phyloP scores from a whole-genome alignment of 78 protist genomes.

The Pelomyxa schiedti region DNA sequence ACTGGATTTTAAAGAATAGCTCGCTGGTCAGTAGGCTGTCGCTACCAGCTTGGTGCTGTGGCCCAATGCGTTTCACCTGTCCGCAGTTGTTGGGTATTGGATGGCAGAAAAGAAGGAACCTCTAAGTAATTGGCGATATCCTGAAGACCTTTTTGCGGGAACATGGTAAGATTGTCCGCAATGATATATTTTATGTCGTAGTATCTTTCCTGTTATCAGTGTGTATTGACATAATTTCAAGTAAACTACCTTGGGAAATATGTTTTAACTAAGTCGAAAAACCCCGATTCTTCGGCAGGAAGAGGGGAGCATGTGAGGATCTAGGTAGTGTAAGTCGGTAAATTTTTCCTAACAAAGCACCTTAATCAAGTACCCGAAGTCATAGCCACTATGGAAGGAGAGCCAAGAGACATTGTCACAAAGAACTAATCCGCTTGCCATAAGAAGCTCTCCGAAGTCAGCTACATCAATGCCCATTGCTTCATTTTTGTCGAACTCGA shows the following conservation, averaged over 20 bases:
- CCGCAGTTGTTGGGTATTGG: background rate
- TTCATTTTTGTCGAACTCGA: constrained; percentile 72
- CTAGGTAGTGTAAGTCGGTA: constrained; percentile 75
- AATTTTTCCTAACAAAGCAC: background rate
- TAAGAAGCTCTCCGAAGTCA: constrained; percentile 78
- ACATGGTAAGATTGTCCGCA: constrained; percentile 49
- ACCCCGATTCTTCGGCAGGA: constrained; percentile 79
- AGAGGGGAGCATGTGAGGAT: constrained; percentile 71
- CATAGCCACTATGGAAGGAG: constrained; percentile 78
- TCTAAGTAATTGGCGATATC: constrained; percentile 84
- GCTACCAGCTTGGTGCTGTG: constrained; percentile 96
- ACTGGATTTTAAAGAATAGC: constrained; percentile 82
- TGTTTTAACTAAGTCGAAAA: constrained; percentile 48
- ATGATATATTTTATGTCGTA: constrained; percentile 91
- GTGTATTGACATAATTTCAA: too few relatives aligned
- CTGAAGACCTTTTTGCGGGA: constrained; percentile 93
- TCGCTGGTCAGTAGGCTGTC: constrained; percentile 82
- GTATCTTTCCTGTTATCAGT: too few relatives aligned
- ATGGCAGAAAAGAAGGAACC: constrained; percentile 43
- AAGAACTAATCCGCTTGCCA: constrained; percentile 73
- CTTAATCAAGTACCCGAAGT: constrained; percentile 48
- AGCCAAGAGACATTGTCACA: constrained; percentile 65
- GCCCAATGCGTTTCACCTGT: constrained; percentile 80
- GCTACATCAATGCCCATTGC: constrained; percentile 68
- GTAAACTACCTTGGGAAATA: constrained; percentile 89